Percentiles rank a stretch among this genome's conserved stretches.
phyloP scores from a whole-genome alignment of 2,329 filamentous ascomycete genomes.

The Fusarium algeriense region DNA sequence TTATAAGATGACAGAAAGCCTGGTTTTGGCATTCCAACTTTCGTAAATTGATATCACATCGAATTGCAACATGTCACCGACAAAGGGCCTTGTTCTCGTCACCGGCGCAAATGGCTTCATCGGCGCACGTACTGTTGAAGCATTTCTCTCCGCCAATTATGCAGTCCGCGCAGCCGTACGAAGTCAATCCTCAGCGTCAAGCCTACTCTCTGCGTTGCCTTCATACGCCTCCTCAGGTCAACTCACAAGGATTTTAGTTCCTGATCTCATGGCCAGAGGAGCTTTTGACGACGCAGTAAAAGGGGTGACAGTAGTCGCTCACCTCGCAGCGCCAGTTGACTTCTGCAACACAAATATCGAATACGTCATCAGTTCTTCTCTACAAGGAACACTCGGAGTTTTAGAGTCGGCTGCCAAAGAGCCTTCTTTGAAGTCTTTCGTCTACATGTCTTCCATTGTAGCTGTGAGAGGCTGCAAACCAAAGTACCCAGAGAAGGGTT shows the following conservation, averaged over 20 bases:
- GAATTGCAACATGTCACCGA: not conserved
- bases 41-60: too few species aligned
- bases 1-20: not conserved
- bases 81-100: slow-evolving; percentile 17
- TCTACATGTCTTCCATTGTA: slow-evolving; percentile 19
- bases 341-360: slow-evolving; percentile 18
- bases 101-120: slow-evolving; percentile 29
- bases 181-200: slow-evolving; percentile 11
- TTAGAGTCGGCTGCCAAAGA: slow-evolving; percentile 10
- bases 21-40: too few species aligned
- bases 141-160: slow-evolving; percentile 15
- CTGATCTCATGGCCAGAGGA: not conserved
- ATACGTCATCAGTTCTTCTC: slow-evolving; percentile 15
- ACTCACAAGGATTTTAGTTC: not conserved
- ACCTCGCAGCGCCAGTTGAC: slow-evolving; percentile 14
- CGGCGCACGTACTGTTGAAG: slow-evolving; percentile 18
- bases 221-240: not conserved
- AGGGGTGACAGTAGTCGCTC: not conserved
- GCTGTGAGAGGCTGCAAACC: slow-evolving; percentile 1
- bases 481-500: not conserved
- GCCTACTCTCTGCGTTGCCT: slow-evolving; percentile 5
- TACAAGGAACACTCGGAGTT: slow-evolving; percentile 14
- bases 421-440: not conserved
- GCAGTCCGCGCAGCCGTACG: slow-evolving; percentile 14
- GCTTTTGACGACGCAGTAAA: slow-evolving; percentile 16